Conservation (phyloP, 495 filamentous ascomycete species). For the Penicillium cataractarum region DNA sequence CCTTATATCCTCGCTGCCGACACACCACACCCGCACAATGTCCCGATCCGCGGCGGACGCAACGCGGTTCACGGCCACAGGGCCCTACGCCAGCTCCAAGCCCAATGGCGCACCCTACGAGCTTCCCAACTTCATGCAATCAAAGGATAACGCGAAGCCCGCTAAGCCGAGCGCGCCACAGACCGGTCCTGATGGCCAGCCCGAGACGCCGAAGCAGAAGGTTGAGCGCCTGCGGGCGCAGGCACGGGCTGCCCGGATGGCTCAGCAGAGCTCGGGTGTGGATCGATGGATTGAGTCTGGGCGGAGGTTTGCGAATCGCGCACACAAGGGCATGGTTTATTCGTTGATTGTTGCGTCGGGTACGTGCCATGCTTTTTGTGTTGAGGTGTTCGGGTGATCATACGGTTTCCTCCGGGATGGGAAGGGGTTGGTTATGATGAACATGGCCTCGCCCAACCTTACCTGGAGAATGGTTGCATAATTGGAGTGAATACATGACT, state of each 20-base stretch:
- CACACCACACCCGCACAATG: constrained; percentile 47
- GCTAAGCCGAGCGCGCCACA: constrained; percentile 25
- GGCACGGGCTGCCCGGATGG: constrained; percentile 68
- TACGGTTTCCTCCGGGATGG: neutral
- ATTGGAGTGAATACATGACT: neutral
- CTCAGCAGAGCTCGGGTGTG: constrained; percentile 61
- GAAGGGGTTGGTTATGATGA: neutral
- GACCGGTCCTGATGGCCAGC: constrained; percentile 37
- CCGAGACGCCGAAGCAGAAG: constrained; percentile 87
- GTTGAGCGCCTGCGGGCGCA: constrained; percentile 84
- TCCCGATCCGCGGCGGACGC: constrained; percentile 90
- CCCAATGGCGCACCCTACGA: constrained; percentile 46
- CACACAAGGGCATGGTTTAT: constrained; percentile 76
- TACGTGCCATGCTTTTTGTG: constrained; percentile 44
- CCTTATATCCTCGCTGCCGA: constrained; percentile 4
- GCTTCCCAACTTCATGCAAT: constrained; percentile 38
- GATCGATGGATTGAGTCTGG: constrained; percentile 72
- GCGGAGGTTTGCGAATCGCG: constrained; percentile 76
- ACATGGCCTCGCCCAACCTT: neutral
- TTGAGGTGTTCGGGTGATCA: neutral
- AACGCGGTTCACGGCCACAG: constrained; percentile 92
- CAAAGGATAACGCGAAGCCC: constrained; percentile 26
- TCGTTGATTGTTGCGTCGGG: constrained; percentile 78
- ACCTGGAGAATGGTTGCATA: neutral
- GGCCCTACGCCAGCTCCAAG: constrained; percentile 82